Evolutionary conservation across 192 early-diverging fungal species (phyloP).

Genomic region (Rhizophagus sp.): DNA sequence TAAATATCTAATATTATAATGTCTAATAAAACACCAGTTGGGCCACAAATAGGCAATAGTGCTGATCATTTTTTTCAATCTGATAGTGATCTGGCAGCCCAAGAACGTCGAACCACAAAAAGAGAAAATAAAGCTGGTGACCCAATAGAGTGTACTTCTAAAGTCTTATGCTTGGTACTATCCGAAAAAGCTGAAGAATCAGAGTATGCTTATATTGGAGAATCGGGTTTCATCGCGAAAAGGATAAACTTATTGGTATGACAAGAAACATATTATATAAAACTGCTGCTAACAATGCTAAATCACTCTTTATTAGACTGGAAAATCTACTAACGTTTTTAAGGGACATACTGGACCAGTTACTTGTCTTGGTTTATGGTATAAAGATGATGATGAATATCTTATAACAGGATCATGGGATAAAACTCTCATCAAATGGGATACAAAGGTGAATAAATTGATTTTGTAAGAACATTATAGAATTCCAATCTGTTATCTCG

Average conservation of each 20-base stretch:
- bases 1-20: background rate
- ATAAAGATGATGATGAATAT: slow-evolving; percentile 49
- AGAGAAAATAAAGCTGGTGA: slow-evolving; percentile 59
- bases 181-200: slow-evolving; percentile 43
- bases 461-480: background rate
- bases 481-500: background rate
- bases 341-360: slow-evolving; percentile 74
- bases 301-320: slow-evolving; percentile 38
- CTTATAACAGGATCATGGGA: slow-evolving; percentile 95
- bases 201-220: slow-evolving; percentile 60
- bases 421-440: slow-evolving; percentile 85
- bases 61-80: slow-evolving; percentile 75
- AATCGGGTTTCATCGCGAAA: slow-evolving; percentile 70
- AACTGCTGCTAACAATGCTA: too few species aligned
- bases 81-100: slow-evolving; percentile 63
- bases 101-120: slow-evolving; percentile 54
- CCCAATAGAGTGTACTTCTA: slow-evolving; percentile 62
- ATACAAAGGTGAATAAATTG: slow-evolving; percentile 56
- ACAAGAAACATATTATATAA: background rate
- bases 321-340: slow-evolving; percentile 51
- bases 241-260: slow-evolving; percentile 67
- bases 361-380: slow-evolving; percentile 61
- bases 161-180: slow-evolving; percentile 51
- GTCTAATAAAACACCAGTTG: slow-evolving; percentile 21
- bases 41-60: slow-evolving; percentile 57